These are phyloP conservation scores for Hypoxylon sp. DNA, from an alignment of 2,329 filamentous ascomycete genomes.

Conservation along the genomic window DNA sequence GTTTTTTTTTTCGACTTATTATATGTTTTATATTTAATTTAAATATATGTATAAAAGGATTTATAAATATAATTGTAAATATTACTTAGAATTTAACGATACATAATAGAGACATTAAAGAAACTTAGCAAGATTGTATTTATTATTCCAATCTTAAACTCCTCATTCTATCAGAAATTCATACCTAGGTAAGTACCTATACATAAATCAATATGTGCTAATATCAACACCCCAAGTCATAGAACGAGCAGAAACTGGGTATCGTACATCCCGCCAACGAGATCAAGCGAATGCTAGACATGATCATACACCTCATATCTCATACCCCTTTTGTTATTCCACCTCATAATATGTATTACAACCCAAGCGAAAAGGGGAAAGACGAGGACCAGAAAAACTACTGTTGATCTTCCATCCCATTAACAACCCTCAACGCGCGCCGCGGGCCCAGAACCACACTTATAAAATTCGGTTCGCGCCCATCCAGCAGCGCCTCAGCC, in stretches of 20 bases:
- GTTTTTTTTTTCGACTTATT: too few relatives aligned
- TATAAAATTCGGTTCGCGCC: conserved; percentile 78
- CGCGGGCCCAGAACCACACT: conserved; percentile 78
- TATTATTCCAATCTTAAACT: too few relatives aligned
- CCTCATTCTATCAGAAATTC: too few relatives aligned
- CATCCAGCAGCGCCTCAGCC: conserved; percentile 58
- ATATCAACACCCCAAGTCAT: conserved; percentile 2
- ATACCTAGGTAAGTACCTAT: background rate
- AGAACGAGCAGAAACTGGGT: conserved; percentile 14
- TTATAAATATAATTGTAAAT: background rate
- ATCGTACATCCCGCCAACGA: conserved; percentile 32
- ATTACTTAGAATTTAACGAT: background rate
- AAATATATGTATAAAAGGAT: background rate
- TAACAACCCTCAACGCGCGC: conserved; percentile 78
- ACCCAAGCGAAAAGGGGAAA: background rate
- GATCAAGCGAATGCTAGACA: conserved; percentile 9
- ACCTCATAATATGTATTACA: conserved; percentile 8
- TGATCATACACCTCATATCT: conserved; percentile 13
- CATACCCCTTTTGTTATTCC: conserved; percentile 10
- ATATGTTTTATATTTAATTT: background rate
- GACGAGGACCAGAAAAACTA: background rate
- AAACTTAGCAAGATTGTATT: background rate
- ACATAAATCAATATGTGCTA: conserved; percentile 4
- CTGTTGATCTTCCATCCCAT: conserved; percentile 60
- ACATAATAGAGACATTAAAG: background rate